phyloP scores from a whole-genome alignment of 1,139 yeast genomes.

The Groenewaldozyma sp. region DNA sequence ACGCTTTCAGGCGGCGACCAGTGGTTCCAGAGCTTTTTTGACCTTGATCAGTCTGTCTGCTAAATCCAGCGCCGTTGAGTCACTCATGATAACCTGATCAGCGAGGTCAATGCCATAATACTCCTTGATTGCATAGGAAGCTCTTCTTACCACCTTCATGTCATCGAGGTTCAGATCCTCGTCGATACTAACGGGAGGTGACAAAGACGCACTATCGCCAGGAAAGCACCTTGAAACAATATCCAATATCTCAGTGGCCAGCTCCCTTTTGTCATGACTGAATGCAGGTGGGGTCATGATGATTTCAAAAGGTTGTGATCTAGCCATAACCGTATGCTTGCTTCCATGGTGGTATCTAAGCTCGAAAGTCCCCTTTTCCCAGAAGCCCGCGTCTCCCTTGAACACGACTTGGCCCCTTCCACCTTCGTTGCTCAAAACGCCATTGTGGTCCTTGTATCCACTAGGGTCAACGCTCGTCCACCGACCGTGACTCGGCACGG shows the following conservation, averaged over 20 bases:
- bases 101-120: slow-evolving; percentile 29
- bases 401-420: slow-evolving; percentile 46
- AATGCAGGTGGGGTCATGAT: slow-evolving; percentile 37
- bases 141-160: slow-evolving; percentile 20
- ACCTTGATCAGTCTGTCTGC: slow-evolving; percentile 25
- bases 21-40: slow-evolving; percentile 25
- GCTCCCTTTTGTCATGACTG: slow-evolving; percentile 22
- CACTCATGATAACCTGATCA: slow-evolving; percentile 25
- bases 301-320: slow-evolving; percentile 66
- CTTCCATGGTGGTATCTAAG: slow-evolving; percentile 64
- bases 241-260: slow-evolving; percentile 24
- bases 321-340: slow-evolving; percentile 60
- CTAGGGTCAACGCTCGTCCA: slow-evolving; percentile 50
- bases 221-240: slow-evolving; percentile 21
- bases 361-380: slow-evolving; percentile 70
- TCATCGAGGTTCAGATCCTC: slow-evolving; percentile 19
- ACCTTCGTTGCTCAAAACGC: slow-evolving; percentile 20
- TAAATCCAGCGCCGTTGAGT: slow-evolving; percentile 22
- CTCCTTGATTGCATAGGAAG: slow-evolving; percentile 25
- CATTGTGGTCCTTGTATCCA: slow-evolving; percentile 24
- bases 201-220: slow-evolving; percentile 9
- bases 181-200: slow-evolving; percentile 18
- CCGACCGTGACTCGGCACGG: slow-evolving; percentile 56
- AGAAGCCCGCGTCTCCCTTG: slow-evolving; percentile 42
- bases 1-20: slow-evolving; percentile 17